Evolutionary conservation across 495 filamentous ascomycete genomes (phyloP).

Genomic region (Penicillium robsamsonii): DNA sequence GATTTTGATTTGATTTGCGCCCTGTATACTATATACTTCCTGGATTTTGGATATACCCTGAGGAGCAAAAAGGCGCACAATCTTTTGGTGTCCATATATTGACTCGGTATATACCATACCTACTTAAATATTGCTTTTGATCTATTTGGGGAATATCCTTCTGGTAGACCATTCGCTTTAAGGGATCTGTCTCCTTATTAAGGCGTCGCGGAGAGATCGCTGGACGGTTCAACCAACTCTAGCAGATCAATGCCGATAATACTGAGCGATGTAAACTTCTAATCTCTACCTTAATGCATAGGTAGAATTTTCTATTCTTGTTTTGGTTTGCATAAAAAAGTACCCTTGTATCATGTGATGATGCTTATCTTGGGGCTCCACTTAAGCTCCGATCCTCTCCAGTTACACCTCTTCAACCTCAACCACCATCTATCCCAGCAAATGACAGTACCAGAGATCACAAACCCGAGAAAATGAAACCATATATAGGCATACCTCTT

Average conservation of each 20-base stretch:
- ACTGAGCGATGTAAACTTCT: not conserved
- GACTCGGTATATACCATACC: conserved; percentile 14
- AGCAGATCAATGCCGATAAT: not conserved
- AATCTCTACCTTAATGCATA: not conserved
- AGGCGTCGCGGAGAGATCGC: not conserved
- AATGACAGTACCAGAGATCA: not conserved
- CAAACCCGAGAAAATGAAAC: conserved; percentile 56
- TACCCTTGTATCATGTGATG: conserved; percentile 3
- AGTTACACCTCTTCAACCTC: not conserved
- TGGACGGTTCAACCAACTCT: not conserved
- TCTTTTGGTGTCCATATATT: conserved; percentile 13
- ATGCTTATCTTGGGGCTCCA: conserved; percentile 15
- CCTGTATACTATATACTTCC: conserved; percentile 24
- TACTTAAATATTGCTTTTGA: not conserved
- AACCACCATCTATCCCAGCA: not conserved
- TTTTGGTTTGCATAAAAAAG: not conserved
- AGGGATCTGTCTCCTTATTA: not conserved
- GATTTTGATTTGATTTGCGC: conserved; percentile 10
- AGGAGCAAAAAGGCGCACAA: conserved; percentile 16
- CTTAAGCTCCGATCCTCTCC: conserved; percentile 17
- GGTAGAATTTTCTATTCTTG: not conserved
- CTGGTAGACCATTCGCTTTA: not conserved
- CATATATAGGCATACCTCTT: conserved; percentile 65
- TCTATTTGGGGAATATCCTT: not conserved
- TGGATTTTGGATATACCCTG: conserved; percentile 26